A percentile compares a stretch with the other conserved stretches of the same genome.
Conservation (phyloP, 83 land plant species). For the Thuja plicata region DNA sequence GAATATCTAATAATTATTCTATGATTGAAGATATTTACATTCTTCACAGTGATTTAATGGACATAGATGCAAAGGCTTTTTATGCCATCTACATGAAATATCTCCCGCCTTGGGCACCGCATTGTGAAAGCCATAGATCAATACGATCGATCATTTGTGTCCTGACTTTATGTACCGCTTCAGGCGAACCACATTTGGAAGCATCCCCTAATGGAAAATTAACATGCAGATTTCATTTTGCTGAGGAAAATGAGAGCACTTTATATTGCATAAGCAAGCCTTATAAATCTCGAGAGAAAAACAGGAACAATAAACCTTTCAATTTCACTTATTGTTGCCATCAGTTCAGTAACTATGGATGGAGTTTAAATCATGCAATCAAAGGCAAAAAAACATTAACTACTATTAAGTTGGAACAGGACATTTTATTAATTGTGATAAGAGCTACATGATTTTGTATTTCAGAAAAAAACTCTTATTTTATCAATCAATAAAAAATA, state of each 20-base stretch:
- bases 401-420: not conserved
- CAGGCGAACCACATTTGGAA: slow-evolving; percentile 72
- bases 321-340: not conserved
- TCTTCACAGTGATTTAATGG: not conserved
- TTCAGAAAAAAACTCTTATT: not conserved
- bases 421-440: not conserved
- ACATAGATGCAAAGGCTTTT: not conserved
- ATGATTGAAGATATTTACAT: not conserved
- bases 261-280: not conserved
- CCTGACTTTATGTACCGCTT: slow-evolving; percentile 82
- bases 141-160: slow-evolving; percentile 63
- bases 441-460: not conserved
- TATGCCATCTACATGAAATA: slow-evolving; percentile 3
- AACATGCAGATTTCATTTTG: not conserved
- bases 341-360: not conserved
- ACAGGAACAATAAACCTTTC: not conserved
- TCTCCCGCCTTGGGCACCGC: slow-evolving; percentile 41
- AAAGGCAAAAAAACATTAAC: not conserved
- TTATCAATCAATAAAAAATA: not conserved
- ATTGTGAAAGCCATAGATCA: slow-evolving; percentile 72
- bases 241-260: not conserved
- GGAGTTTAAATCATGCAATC: not conserved
- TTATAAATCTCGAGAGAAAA: not conserved
- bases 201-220: slow-evolving; percentile 64
- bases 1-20: not conserved